Evolutionary conservation across 495 filamentous ascomycete species (phyloP), one percentile per base, ranked within the genome.

Genomic region (Aspergillus egyptiacus): DNA sequence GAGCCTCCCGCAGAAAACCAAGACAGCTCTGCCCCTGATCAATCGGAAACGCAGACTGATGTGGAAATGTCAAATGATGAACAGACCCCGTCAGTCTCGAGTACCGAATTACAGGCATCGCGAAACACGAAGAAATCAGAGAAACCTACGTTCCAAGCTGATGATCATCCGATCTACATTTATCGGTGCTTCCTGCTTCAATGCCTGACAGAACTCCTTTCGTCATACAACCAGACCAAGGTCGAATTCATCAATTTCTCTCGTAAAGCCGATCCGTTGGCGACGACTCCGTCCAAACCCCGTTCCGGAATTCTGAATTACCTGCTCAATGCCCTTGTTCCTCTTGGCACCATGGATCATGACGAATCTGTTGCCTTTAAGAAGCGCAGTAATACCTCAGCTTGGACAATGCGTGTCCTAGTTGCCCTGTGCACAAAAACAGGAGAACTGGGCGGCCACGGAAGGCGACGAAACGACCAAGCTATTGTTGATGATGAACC

Each of bases 221-320:
- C 84, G 32, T 91, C 83, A 58, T 97, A 96, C 70, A 95, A 89
- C 51, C 84, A 90, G 22, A 84, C 89, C 31, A 99, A 99, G 73
- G 77, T 97, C 17, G 94, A 99, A 59, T 99, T 99, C 62, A 96
- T 99, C 66, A 96, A 96, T 61, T 97, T 96, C 72, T 96, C 91
- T 42, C 83, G 93, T 50, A 88, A 88, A 57, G 84, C 86, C 15
- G 86, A 88, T 49, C 86, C 89, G 4, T 76, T 87, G 51, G 80
- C 84, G 22, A 84, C 81, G 36, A 96, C 90, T 5, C 93, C 93
- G 30, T 88, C 90, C 8, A 99, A 97, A 66, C 93, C 93, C 32
- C 84, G 93, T 34, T 91, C 91, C 11, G 87, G 85, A 42, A 84
- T 96, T 31, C 73, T 97, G 46, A 95, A 96, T 62, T 99, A 97